Conservation (phyloP, 352 stramenopile genomes). For the Detonula confervacea region DNA sequence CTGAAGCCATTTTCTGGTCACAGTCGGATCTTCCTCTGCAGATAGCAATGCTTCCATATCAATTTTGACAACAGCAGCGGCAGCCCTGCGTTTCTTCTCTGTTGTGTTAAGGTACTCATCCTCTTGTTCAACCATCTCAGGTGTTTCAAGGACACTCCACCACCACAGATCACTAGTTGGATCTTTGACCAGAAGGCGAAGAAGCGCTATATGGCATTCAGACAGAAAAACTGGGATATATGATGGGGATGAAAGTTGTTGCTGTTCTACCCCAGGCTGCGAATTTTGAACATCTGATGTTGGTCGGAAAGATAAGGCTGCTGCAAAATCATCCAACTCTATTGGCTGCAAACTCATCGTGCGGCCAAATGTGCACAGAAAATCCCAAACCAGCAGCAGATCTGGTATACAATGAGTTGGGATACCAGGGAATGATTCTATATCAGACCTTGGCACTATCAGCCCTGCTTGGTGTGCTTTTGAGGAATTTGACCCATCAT, state of each 20-base stretch:
- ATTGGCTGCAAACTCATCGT: constrained; percentile 74
- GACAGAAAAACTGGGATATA: constrained; percentile 76
- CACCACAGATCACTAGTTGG: constrained; percentile 80
- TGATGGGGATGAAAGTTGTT: constrained; percentile 44
- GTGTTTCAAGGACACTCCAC: constrained; percentile 82
- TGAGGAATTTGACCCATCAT: constrained; percentile 39
- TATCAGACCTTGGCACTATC: constrained; percentile 57
- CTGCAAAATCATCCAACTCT: constrained; percentile 81
- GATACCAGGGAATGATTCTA: constrained; percentile 73
- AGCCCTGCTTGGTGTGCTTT: constrained; percentile 36
- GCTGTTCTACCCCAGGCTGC: constrained; percentile 25
- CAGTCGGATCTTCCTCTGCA: constrained; percentile 70
- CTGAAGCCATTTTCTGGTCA: constrained; percentile 78
- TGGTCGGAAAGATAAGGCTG: constrained; percentile 67
- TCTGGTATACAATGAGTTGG: constrained; percentile 78
- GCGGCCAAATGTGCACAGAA: constrained; percentile 82
- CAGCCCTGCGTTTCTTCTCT: constrained; percentile 44
- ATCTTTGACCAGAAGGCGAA: constrained; percentile 79
- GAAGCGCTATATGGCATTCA: constrained; percentile 75
- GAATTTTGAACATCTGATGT: background rate
- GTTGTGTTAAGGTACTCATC: constrained; percentile 45
- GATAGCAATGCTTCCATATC: constrained; percentile 76
- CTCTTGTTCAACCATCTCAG: constrained; percentile 67
- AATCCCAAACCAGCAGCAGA: constrained; percentile 81
- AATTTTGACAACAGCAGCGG: constrained; percentile 70